Conservation (phyloP, 768 basidiomycete genomes). For the Suillus brevipes region DNA sequence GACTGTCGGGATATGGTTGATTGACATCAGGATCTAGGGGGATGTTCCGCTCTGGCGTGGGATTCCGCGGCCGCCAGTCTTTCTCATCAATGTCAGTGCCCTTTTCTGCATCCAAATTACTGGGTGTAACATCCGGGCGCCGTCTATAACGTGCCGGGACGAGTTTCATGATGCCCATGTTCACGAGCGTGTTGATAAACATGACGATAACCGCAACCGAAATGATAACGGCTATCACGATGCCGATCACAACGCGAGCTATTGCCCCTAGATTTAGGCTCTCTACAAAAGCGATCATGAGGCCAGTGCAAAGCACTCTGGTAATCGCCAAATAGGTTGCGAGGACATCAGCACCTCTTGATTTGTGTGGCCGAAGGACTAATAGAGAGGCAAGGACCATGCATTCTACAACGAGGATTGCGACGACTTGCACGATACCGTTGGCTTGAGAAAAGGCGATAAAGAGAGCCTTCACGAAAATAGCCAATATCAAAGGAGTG, state of each 20-base stretch:
- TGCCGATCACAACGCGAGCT: conserved; percentile 78
- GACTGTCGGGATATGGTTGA: conserved; percentile 45
- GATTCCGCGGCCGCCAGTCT: conserved; percentile 45
- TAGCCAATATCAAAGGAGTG: conserved; percentile 52
- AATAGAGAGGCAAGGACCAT: conserved; percentile 54
- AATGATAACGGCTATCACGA: conserved; percentile 70
- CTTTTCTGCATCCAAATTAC: conserved; percentile 31
- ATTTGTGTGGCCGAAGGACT: conserved; percentile 61
- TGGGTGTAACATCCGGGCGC: conserved; percentile 12
- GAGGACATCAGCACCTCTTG: conserved; percentile 70
- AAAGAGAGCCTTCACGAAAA: conserved; percentile 69
- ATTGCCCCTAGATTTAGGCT: conserved; percentile 66
- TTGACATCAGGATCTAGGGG: conserved; percentile 42
- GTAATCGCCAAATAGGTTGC: conserved; percentile 64
- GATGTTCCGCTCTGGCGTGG: conserved; percentile 50
- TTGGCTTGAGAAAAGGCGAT: conserved; percentile 63
- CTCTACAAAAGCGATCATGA: conserved; percentile 79
- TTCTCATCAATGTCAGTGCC: conserved; percentile 22
- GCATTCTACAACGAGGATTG: conserved; percentile 66
- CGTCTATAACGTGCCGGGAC: conserved; percentile 21
- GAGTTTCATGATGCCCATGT: conserved; percentile 40
- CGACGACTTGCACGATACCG: conserved; percentile 68
- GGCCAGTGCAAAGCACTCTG: conserved; percentile 65
- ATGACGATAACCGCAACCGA: conserved; percentile 70
- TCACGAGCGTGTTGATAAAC: conserved; percentile 63